These are phyloP conservation scores for Monotropa hypopitys DNA, from an alignment of 179 eudicot species.

Conservation along the genomic window DNA sequence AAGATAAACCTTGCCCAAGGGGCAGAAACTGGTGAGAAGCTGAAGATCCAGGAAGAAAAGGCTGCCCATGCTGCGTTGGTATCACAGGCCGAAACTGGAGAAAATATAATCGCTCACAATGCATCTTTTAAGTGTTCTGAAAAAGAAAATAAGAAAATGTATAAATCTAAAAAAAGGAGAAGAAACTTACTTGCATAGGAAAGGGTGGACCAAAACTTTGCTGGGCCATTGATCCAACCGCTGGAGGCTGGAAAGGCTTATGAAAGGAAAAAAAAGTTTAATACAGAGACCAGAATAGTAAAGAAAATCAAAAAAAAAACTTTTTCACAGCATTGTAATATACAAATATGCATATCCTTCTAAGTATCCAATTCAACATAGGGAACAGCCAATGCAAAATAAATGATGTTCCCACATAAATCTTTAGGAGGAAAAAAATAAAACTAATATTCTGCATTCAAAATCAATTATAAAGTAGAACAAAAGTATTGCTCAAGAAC, in stretches of 20 bases:
- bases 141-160: not conserved
- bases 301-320: not conserved
- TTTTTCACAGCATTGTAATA: not conserved
- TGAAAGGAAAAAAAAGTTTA: not conserved
- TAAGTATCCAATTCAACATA: not conserved
- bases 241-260: slow-evolving; percentile 38
- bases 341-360: not conserved
- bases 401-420: not conserved
- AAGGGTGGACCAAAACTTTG: slow-evolving; percentile 55
- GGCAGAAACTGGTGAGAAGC: slow-evolving; percentile 55
- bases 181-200: slow-evolving; percentile 51
- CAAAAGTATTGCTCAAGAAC: not conserved
- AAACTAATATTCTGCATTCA: not conserved
- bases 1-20: slow-evolving; percentile 29
- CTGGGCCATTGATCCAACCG: slow-evolving; percentile 52
- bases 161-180: not conserved
- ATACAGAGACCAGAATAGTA: slow-evolving; percentile 1
- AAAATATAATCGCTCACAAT: slow-evolving; percentile 5
- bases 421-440: not conserved
- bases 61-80: slow-evolving; percentile 66
- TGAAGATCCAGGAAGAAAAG: slow-evolving; percentile 33
- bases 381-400: not conserved
- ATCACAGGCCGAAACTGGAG: slow-evolving; percentile 59
- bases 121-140: not conserved
- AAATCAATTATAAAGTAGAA: not conserved